phyloP scores from a whole-genome alignment of 176 grass and related monocot species.

The Paspalum notatum region DNA sequence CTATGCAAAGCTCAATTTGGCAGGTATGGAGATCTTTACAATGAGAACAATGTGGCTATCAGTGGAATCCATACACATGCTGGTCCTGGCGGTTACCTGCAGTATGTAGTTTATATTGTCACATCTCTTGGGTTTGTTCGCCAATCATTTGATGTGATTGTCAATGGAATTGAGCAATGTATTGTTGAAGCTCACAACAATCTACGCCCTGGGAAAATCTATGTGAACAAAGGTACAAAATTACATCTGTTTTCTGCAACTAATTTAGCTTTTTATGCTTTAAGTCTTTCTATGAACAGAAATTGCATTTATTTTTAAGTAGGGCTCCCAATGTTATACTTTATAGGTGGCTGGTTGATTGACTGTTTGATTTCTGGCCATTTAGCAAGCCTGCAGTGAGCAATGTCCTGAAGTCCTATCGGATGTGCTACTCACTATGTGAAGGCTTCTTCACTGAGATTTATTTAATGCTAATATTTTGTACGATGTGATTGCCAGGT shows the following conservation, averaged over 20 bases:
- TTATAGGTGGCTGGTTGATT: neutral
- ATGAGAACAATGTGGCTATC: slow-evolving; percentile 87
- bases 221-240: slow-evolving; percentile 84
- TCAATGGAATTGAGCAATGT: slow-evolving; percentile 88
- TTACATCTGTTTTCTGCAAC: slow-evolving; percentile 5
- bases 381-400: slow-evolving; percentile 13
- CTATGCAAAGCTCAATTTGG: slow-evolving; percentile 39
- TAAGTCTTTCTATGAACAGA: neutral
- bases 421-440: slow-evolving; percentile 8
- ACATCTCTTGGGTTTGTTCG: slow-evolving; percentile 96
- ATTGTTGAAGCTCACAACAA: slow-evolving; percentile 93
- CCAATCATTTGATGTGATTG: slow-evolving; percentile 96
- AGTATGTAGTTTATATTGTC: slow-evolving; percentile 92
- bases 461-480: slow-evolving; percentile 18
- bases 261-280: neutral
- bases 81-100: slow-evolving; percentile 95
- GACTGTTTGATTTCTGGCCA: neutral
- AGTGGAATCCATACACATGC: slow-evolving; percentile 97
- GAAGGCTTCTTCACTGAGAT: slow-evolving; percentile 19
- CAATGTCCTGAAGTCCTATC: neutral
- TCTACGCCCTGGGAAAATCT: slow-evolving; percentile 74
- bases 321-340: slow-evolving; percentile 20
- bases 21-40: slow-evolving; percentile 93
- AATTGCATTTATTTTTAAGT: slow-evolving; percentile 26
- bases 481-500: slow-evolving; percentile 62